phyloP scores from a whole-genome alignment of 106 monocot genomes.

The Dendrobium officinale region DNA sequence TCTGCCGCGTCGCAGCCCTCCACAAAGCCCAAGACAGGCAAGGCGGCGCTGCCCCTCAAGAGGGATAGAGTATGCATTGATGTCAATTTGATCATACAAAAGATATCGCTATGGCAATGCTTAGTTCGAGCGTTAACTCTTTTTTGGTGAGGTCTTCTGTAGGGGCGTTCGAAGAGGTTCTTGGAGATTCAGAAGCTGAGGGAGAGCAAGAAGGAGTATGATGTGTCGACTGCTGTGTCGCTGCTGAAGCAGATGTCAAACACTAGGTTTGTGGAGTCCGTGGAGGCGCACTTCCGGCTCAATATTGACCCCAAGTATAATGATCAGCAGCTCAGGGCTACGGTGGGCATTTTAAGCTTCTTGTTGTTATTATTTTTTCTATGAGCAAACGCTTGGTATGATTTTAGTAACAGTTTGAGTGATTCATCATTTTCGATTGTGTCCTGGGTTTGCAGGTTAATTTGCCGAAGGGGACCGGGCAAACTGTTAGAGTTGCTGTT shows the following conservation, averaged over 20 bases:
- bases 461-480: constrained; percentile 94
- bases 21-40: constrained; percentile 64
- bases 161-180: constrained; percentile 88
- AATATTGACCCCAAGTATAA: constrained; percentile 96
- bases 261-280: constrained; percentile 86
- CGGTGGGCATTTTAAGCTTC: constrained; percentile 26
- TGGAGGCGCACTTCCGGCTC: constrained; percentile 89
- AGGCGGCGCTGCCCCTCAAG: constrained; percentile 80
- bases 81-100: not conserved
- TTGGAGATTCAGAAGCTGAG: constrained; percentile 95
- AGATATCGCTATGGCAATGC: not conserved
- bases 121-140: not conserved
- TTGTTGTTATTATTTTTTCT: not conserved
- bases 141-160: constrained; percentile 6
- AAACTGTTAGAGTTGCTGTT: constrained; percentile 90
- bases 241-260: constrained; percentile 56
- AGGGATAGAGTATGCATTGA: constrained; percentile 63
- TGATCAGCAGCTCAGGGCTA: constrained; percentile 94
- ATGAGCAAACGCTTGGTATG: not conserved
- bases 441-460: constrained; percentile 55
- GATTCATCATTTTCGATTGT: not conserved
- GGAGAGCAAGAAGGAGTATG: constrained; percentile 83
- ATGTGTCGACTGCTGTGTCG: constrained; percentile 57
- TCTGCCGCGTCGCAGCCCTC: constrained; percentile 23
- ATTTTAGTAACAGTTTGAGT: not conserved